These are phyloP conservation scores for Cordyceps pruinosa DNA, from an alignment of 2,329 filamentous ascomycete genomes.

Conservation along the genomic window DNA sequence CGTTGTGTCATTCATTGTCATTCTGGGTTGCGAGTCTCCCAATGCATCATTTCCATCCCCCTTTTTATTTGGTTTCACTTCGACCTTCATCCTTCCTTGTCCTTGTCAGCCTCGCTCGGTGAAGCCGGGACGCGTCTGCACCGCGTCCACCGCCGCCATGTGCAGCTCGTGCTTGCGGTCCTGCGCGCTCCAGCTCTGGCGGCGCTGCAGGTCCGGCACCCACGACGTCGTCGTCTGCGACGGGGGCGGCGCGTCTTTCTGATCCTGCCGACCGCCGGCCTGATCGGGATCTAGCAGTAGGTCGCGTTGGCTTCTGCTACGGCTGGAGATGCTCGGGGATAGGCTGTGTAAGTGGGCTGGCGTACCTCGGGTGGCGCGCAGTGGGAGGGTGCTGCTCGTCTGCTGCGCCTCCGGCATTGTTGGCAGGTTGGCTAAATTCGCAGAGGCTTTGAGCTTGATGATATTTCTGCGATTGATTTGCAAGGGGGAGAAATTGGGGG, in stretches of 20 bases:
- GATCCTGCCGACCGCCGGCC: background rate
- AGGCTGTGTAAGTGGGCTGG: background rate
- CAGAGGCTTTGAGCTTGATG: no score
- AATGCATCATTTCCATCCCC: no score
- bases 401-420: background rate
- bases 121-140: slow-evolving; percentile 35
- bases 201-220: slow-evolving; percentile 39
- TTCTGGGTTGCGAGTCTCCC: no score
- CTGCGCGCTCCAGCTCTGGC: slow-evolving; percentile 47
- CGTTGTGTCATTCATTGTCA: no score
- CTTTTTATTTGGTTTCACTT: no score
- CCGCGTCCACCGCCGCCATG: slow-evolving; percentile 34
- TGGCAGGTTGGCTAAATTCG: background rate
- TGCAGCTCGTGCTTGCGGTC: slow-evolving; percentile 47
- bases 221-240: slow-evolving; percentile 24
- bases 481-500: no score
- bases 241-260: background rate
- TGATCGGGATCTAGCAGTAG: no score
- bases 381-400: background rate
- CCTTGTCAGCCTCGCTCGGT: no score
- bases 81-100: no score
- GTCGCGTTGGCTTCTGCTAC: background rate
- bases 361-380: background rate
- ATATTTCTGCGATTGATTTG: no score
- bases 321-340: background rate